Conservation (phyloP, 2,329 filamentous ascomycete genomes). For the Aspergillus fischeri region DNA sequence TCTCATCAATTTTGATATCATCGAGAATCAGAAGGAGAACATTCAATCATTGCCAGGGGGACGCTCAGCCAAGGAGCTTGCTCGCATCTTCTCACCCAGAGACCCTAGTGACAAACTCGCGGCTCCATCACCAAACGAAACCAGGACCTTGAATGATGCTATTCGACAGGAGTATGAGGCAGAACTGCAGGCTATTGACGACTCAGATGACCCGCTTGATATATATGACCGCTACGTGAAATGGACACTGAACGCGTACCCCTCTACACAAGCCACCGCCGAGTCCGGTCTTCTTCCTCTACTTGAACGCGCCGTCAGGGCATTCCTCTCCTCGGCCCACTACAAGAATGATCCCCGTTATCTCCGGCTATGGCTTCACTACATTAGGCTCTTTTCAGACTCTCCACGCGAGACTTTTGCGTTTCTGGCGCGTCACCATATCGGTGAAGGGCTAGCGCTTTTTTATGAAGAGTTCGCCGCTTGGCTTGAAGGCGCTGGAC, state of each 20-base stretch:
- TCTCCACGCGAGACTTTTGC: slow-evolving; percentile 89
- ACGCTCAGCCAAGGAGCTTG: slow-evolving; percentile 83
- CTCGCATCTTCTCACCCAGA: slow-evolving; percentile 60
- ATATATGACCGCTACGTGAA: slow-evolving; percentile 95
- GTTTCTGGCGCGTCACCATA: slow-evolving; percentile 80
- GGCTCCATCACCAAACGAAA: slow-evolving; percentile 66
- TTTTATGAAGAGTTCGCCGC: slow-evolving; percentile 97
- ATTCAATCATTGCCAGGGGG: slow-evolving; percentile 88
- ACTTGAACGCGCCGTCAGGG: slow-evolving; percentile 87
- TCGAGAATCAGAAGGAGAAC: slow-evolving; percentile 97
- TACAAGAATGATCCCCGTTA: slow-evolving; percentile 97
- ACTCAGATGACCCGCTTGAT: slow-evolving; percentile 92
- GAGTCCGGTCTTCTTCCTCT: slow-evolving; percentile 85
- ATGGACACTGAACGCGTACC: slow-evolving; percentile 94
- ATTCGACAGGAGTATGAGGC: slow-evolving; percentile 81
- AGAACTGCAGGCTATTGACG: slow-evolving; percentile 71
- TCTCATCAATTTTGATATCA: slow-evolving; percentile 71
- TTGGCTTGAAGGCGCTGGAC: slow-evolving; percentile 78
- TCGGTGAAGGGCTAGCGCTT: slow-evolving; percentile 81
- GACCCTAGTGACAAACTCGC: slow-evolving; percentile 49
- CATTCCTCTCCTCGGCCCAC: slow-evolving; percentile 77
- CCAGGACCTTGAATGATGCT: slow-evolving; percentile 71
- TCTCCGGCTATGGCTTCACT: slow-evolving; percentile 87
- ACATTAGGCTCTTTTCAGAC: slow-evolving; percentile 89
- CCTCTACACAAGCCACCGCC: slow-evolving; percentile 84